phyloP scores from a whole-genome alignment of 495 filamentous ascomycete species.

The Lichina pygmaea region DNA sequence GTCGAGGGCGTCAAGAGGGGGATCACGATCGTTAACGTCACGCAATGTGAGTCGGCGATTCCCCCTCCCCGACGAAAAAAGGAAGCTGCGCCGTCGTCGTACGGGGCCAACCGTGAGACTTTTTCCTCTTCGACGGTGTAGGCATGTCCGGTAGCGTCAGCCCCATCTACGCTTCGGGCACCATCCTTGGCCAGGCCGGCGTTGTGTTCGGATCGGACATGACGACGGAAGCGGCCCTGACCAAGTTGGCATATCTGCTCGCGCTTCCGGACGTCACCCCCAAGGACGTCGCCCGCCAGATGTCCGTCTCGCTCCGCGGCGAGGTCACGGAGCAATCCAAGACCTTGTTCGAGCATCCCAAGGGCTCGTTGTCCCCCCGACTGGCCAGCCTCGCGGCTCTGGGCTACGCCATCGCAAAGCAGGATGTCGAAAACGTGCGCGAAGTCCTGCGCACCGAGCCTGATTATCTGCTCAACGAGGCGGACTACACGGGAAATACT shows the following conservation, averaged over 20 bases:
- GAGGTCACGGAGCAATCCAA: conserved; percentile 56
- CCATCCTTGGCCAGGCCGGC: conserved; percentile 59
- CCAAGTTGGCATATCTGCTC: conserved; percentile 76
- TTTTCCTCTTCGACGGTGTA: conserved; percentile 4
- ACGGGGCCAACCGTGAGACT: conserved; percentile 1
- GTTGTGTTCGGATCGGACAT: conserved; percentile 84
- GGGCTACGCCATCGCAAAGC: conserved; percentile 55
- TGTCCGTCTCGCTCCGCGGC: conserved; percentile 54
- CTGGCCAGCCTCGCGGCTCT: conserved; percentile 39
- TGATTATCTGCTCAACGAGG: conserved; percentile 42
- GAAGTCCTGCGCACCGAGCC: conserved; percentile 38
- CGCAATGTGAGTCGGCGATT: conserved; percentile 37
- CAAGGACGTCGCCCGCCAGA: conserved; percentile 34
- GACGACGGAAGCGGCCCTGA: conserved; percentile 80
- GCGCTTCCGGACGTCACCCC: conserved; percentile 34
- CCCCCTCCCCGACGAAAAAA: not conserved
- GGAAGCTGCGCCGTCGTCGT: not conserved
- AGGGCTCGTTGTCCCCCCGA: conserved; percentile 18
- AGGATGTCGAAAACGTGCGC: conserved; percentile 33
- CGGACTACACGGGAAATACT: conserved; percentile 82
- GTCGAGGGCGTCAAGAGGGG: conserved; percentile 50
- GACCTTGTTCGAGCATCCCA: conserved; percentile 44
- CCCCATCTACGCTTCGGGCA: conserved; percentile 78
- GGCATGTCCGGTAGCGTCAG: conserved; percentile 61
- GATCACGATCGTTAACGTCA: conserved; percentile 77